Evolutionary conservation across 1,284 basidiomycete species (phyloP), one percentile per base, ranked within the genome.

Genomic region (Malassezia dermatis): DNA sequence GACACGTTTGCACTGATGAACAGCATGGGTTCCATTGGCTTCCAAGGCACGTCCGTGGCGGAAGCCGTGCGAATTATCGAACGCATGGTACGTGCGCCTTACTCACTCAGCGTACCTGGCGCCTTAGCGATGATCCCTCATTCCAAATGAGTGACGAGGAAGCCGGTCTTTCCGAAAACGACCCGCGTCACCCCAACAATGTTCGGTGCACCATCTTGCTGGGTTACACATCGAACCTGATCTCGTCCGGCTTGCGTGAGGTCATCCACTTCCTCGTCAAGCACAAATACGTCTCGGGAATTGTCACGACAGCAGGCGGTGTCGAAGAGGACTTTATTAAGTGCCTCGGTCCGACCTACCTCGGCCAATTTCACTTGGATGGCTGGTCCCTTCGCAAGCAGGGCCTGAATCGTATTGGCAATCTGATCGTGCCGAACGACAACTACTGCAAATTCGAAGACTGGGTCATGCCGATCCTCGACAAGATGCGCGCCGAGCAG

Each of bases 371-470:
- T 76, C 83, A 87, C 69, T 80, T 96, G 44, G 86, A 90, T 64
- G 94, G 94, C 8, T 87, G 89, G 0, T 84, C 85, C 55, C 77
- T 99, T 40, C 82, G 94, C 42, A 84, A 80, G 70, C 82, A 82
- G 61, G 94, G 94, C 12, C 19, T 99, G 79, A 99, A 99, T 70
- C 83, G 94, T 27, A 93, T 98, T 62, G 94, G 94, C n/a, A 99
- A 99, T 70, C 81, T 99, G 37, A 79, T 99, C 52, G 85, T 99
- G 1, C 94, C 94, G 12, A 99, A 99, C 74, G 90, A 95, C 68
- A 98, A 98, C 74, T 99, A 99, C 76, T 96, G 94, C 82, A 86
- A 88, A 70, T 99, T 98, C 66, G 94, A 99, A 76, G 93, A 98
- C 75, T 99, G 94, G 94, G 82, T 98, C 11, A 86, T 84, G 47